Evolutionary conservation across 2,329 filamentous ascomycete genomes (phyloP), one percentile per base, ranked within the genome.

Genomic region (Grosmannia serpens): DNA sequence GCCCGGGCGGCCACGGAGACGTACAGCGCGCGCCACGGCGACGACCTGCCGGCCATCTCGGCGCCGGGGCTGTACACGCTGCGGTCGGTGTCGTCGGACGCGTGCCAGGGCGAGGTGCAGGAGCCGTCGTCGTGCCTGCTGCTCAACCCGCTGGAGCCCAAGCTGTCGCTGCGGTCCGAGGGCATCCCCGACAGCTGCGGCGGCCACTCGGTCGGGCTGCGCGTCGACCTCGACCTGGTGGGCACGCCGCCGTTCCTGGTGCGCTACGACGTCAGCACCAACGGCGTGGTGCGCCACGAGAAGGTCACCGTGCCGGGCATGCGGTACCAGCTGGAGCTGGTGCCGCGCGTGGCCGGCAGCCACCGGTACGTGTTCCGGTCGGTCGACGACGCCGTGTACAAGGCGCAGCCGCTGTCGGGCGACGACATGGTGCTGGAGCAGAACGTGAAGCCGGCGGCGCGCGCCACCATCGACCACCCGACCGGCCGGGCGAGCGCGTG

Each of bases 181-280:
- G 86, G 91, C 62, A 91, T 99, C 50, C 88, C 89, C 56, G 94
- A 99, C 71, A 95, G 95, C 69, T 99, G 94, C 70, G 92, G 91
- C 41, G 91, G 91, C 53, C 96, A 91, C 67, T 90, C 94, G 0
- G 89, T 99, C 62, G 94, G 94, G 47, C 80, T 99, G 58, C 83
- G 87, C 13, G 89, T 99, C 49, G 88, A 94, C 67, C 75, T 99
- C 55, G 91, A 97, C 68, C 78, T 99, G 46, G 87, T 92, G 31
- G 94, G 94, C 61, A 95, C 91, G 0, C 92, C 95, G 52, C 92
- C 92, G 1, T 99, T 99, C 73, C 77, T 78, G n/a, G 77, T 99
- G 52, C 77, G 78, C 26, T 99, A 96, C 69, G 85, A 85, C 50
- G 80, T 91, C 59, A 80, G 84, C 59, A 83, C 82, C 66, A 83